phyloP scores from a whole-genome alignment of 73 alveolate genomes.

The Stentor roeselii region DNA sequence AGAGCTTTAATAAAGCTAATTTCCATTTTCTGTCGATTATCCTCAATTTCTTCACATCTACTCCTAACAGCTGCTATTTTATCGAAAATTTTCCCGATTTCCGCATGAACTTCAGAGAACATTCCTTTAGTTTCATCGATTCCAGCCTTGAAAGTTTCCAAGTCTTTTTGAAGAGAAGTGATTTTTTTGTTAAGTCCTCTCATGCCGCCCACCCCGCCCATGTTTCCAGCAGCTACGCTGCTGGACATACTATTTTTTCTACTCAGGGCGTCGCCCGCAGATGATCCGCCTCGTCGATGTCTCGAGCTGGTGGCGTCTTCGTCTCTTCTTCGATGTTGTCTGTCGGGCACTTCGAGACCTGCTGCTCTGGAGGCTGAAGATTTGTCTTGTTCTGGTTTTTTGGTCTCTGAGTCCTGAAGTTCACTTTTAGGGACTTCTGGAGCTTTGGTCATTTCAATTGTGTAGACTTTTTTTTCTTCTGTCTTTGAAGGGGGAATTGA shows the following conservation, averaged over 20 bases:
- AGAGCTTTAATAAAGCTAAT: slow-evolving; percentile 13
- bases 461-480: background rate
- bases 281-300: background rate
- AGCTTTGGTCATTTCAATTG: background rate
- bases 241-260: background rate
- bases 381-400: background rate
- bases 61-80: background rate
- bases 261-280: background rate
- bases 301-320: background rate
- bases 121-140: background rate
- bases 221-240: background rate
- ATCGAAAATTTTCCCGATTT: background rate
- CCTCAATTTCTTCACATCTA: background rate
- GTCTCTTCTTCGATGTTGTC: background rate
- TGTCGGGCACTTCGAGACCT: background rate
- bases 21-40: background rate
- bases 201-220: background rate
- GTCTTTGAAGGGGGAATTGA: background rate
- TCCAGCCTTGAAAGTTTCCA: background rate
- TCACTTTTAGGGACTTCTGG: background rate
- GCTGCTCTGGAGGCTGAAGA: background rate
- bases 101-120: background rate
- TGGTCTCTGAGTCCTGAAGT: too few species aligned
- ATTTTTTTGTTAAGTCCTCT: background rate
- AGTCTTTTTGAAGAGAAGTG: background rate